A percentile compares a stretch with the other conserved stretches of the same genome.
Evolutionary conservation across 768 basidiomycete species (phyloP).

Genomic region (Suillus sp.): DNA sequence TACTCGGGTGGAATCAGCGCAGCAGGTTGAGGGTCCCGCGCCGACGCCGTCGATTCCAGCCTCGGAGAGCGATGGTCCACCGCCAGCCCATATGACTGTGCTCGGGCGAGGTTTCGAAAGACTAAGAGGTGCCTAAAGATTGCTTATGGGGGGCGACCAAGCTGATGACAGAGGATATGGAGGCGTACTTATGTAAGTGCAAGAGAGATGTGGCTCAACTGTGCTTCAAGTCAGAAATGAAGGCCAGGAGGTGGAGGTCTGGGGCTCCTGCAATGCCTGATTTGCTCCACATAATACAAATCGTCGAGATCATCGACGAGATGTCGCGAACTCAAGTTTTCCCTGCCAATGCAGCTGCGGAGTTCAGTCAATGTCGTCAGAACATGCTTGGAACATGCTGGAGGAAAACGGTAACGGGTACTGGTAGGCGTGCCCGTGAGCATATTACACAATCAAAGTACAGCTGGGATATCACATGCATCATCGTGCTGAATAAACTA

Average conservation of each 20-base stretch:
- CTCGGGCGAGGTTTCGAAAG: slow-evolving; percentile 16
- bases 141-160: slow-evolving; percentile 19
- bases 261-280: slow-evolving; percentile 12
- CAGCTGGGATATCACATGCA: background rate
- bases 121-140: slow-evolving; percentile 9
- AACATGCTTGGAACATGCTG: slow-evolving; percentile 1
- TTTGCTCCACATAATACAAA: background rate
- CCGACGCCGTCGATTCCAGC: slow-evolving; percentile 18
- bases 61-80: slow-evolving; percentile 25
- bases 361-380: slow-evolving; percentile 1
- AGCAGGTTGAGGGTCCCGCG: slow-evolving; percentile 21
- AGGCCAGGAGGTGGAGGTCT: slow-evolving; percentile 18
- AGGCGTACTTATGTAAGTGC: background rate
- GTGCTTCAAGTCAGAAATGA: slow-evolving; percentile 21
- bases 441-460: background rate
- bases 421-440: background rate
- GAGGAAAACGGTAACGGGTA: background rate
- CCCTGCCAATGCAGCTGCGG: background rate
- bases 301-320: background rate
- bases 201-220: slow-evolving; percentile 20
- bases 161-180: slow-evolving; percentile 8
- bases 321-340: background rate
- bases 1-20: slow-evolving; percentile 13
- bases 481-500: background rate
- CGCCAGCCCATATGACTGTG: slow-evolving; percentile 9